A percentile compares a stretch with the other conserved stretches of the same genome.
These are phyloP conservation scores for Psilocybe azurescens DNA, from an alignment of 768 basidiomycete genomes.

Conservation along the genomic window DNA sequence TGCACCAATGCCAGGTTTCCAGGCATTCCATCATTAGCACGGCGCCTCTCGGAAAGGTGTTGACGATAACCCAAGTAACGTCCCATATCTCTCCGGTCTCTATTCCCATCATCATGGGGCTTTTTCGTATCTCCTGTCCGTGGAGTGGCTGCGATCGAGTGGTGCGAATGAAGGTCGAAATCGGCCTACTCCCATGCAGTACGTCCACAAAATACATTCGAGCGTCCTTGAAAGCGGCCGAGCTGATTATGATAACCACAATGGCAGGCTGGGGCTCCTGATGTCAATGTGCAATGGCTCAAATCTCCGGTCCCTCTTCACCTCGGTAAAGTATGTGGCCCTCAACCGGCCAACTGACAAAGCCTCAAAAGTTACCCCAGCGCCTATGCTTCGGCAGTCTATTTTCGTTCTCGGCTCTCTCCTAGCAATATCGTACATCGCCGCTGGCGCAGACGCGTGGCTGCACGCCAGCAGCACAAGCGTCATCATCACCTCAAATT, in stretches of 20 bases:
- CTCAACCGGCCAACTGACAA: not conserved
- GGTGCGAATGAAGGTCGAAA: not conserved
- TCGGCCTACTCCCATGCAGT: constrained; percentile 7
- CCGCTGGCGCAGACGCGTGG: constrained; percentile 10
- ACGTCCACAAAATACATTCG: not conserved
- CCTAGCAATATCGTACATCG: constrained; percentile 1
- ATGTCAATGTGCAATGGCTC: constrained; percentile 6
- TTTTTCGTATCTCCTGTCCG: constrained; percentile 5
- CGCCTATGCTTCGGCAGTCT: constrained; percentile 5
- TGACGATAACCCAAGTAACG: constrained; percentile 6
- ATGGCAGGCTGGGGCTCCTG: not conserved
- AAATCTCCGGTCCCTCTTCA: not conserved
- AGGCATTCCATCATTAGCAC: not conserved
- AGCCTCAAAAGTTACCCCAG: not conserved
- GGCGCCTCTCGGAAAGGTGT: constrained; percentile 1
- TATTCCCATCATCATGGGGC: constrained; percentile 4
- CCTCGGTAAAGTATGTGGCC: not conserved
- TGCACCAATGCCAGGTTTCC: not conserved
- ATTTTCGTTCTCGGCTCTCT: constrained; percentile 7
- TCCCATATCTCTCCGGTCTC: constrained; percentile 2
- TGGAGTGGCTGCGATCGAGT: constrained; percentile 4
- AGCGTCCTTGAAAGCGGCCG: too few relatives aligned
- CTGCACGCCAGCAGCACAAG: constrained; percentile 12
- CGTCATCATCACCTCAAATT: not conserved
- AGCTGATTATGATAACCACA: too few relatives aligned